Evolutionary conservation across 345 rosid species (phyloP), one percentile per base, ranked within the genome.

Genomic region (Corchorus capsularis): DNA sequence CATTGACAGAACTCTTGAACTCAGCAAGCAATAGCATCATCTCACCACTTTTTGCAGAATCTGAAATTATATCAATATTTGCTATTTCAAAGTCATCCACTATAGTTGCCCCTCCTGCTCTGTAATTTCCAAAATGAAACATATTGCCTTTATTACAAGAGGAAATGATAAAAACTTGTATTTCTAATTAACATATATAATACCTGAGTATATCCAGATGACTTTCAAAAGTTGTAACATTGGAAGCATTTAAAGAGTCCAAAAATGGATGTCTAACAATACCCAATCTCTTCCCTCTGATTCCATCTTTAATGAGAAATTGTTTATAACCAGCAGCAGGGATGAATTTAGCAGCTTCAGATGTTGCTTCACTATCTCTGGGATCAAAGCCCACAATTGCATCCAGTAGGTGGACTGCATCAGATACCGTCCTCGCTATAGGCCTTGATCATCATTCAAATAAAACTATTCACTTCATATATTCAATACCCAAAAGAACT

Each of bases 361-460:
- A 78, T 0, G 92, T 92, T 52, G 87, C 94, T 43, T 78, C 72
- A 45, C 87, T 89, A 15, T 80, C 72, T 63, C 63, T 68, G 16
- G 73, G 73, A 81, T 89, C 93, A 55, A 75, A 79, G 12, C 93
- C 90, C n/a, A 78, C 85, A 20, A 91, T 83, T 80, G 83, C 89
- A 78, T 91, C 92, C 27, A 87, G 89, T 19, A 87, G 79, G 65
- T 82, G 64, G 49, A 91, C 88, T 8, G 90, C 86, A 78, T 89
- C 92, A 0, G 87, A 66, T 45, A 91, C 89, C 10, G 92, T 89
- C 80, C 89, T 83, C 37, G 87, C 74, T 1, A 87, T 85, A 0
- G 93, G 87, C 81, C 93, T 89, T 70, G 7, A 4, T 59, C 65
- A 72, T 57, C 54, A 61, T 45, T 27, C 39, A 22, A 72, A 56